Evolutionary conservation across 139 green algal species (phyloP).

Genomic region (Chlamydomonas sp.): DNA sequence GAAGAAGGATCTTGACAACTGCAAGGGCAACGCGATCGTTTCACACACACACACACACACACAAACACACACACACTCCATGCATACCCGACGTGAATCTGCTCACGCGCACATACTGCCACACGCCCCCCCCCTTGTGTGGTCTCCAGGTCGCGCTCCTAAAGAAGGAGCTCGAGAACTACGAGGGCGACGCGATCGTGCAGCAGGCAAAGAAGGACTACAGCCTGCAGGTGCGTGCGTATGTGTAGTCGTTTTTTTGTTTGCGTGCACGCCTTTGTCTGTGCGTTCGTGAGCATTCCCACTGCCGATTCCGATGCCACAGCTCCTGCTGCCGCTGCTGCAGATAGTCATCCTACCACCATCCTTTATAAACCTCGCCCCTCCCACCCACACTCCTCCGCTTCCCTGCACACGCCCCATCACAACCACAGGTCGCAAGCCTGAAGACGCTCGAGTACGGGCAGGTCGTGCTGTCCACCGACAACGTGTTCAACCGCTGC

Average conservation of each 20-base stretch:
- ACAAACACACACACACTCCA: no score
- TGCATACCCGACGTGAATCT: no score
- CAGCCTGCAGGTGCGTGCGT: constrained; percentile 34
- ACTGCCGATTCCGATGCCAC: no score
- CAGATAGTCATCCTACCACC: no score
- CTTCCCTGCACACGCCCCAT: neutral
- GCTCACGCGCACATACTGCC: no score
- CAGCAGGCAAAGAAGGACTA: constrained; percentile 66
- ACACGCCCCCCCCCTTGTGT: constrained; percentile 27
- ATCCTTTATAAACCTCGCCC: no score
- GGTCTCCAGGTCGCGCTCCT: no score
- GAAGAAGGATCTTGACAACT: constrained; percentile 75
- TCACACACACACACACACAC: no score
- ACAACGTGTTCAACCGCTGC: constrained; percentile 74
- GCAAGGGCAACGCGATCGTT: constrained; percentile 57
- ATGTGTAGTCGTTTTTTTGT: neutral
- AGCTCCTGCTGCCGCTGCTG: no score
- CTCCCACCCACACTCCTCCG: no score
- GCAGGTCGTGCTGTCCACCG: constrained; percentile 71
- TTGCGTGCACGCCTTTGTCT: neutral
- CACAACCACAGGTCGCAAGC: constrained; percentile 35
- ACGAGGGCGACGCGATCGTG: constrained; percentile 48
- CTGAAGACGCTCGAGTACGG: constrained; percentile 76
- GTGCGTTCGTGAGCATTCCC: no score
- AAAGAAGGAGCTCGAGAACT: constrained; percentile 75